Percentiles rank a stretch among this genome's conserved stretches.
phyloP scores from a whole-genome alignment of 306 rosid genomes.

The Mucuna pruriens region DNA sequence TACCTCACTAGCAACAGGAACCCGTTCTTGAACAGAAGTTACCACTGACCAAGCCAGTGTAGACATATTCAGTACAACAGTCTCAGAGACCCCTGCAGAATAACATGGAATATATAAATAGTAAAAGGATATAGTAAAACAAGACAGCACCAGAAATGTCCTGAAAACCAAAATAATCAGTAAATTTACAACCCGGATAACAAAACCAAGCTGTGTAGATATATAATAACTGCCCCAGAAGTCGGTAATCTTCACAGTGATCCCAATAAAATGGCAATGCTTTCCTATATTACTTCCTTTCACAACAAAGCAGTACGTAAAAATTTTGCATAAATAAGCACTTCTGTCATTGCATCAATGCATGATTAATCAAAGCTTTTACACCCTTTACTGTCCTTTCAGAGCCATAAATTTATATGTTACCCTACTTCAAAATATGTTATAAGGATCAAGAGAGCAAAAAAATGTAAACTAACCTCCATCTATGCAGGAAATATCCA shows the following conservation, averaged over 20 bases:
- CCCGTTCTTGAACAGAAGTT: constrained; percentile 88
- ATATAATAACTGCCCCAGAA: constrained; percentile 17
- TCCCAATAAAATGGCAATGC: not conserved
- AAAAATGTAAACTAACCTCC: not conserved
- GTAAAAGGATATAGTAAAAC: not conserved
- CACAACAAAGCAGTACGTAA: not conserved
- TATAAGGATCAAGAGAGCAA: not conserved
- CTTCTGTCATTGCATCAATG: not conserved
- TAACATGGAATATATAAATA: constrained; percentile 36
- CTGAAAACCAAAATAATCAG: not conserved
- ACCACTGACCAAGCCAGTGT: constrained; percentile 94
- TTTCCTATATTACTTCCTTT: not conserved
- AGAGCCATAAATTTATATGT: not conserved
- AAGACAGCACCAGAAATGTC: constrained; percentile 16
- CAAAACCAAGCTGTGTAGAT: not conserved
- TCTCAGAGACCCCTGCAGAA: constrained; percentile 82
- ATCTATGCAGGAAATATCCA: not conserved
- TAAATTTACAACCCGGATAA: constrained; percentile 22
- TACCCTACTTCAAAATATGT: not conserved
- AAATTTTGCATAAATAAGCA: not conserved
- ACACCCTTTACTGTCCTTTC: not conserved
- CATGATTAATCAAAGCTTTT: not conserved
- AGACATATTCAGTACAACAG: constrained; percentile 88
- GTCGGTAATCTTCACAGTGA: not conserved
- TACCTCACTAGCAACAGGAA: constrained; percentile 97